Conservation (phyloP, 441 rosid genomes). For the Aleurites moluccanus region DNA sequence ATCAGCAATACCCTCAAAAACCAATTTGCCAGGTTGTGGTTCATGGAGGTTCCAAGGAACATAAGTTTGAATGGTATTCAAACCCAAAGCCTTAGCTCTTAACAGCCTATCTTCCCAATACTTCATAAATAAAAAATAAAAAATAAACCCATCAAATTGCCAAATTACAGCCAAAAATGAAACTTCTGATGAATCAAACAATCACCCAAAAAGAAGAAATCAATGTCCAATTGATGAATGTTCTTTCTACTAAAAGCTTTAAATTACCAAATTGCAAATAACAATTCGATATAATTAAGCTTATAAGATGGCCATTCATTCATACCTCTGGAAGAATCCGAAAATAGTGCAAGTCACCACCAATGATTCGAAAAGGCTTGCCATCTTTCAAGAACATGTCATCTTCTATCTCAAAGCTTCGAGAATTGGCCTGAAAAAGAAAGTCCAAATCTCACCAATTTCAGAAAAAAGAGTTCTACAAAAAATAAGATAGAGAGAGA, state of each 20-base stretch:
- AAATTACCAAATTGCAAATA: neutral
- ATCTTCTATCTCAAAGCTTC: slow-evolving; percentile 57
- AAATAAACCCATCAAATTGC: neutral
- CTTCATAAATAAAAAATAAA: slow-evolving; percentile 41
- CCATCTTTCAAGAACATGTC: slow-evolving; percentile 91
- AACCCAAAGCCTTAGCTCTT: slow-evolving; percentile 84
- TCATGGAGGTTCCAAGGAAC: slow-evolving; percentile 98
- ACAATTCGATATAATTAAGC: neutral
- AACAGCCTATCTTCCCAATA: slow-evolving; percentile 89
- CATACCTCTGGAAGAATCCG: slow-evolving; percentile 81
- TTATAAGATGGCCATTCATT: neutral
- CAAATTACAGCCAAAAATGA: slow-evolving; percentile 9
- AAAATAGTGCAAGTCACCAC: slow-evolving; percentile 95
- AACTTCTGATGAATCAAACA: neutral
- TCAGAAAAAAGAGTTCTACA: neutral
- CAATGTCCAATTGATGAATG: neutral
- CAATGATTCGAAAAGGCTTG: slow-evolving; percentile 66
- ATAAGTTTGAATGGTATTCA: slow-evolving; percentile 85
- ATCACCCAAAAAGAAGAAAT: no score
- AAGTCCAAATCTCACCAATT: neutral
- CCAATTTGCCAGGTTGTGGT: slow-evolving; percentile 70
- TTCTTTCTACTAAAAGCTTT: neutral
- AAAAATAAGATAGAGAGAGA: neutral
- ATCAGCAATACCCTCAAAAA: slow-evolving; percentile 81
- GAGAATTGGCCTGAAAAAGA: slow-evolving; percentile 29